Evolutionary conservation across 1,284 basidiomycete genomes (phyloP), one percentile per base, ranked within the genome.

Genomic region (Wallemia hederae): DNA sequence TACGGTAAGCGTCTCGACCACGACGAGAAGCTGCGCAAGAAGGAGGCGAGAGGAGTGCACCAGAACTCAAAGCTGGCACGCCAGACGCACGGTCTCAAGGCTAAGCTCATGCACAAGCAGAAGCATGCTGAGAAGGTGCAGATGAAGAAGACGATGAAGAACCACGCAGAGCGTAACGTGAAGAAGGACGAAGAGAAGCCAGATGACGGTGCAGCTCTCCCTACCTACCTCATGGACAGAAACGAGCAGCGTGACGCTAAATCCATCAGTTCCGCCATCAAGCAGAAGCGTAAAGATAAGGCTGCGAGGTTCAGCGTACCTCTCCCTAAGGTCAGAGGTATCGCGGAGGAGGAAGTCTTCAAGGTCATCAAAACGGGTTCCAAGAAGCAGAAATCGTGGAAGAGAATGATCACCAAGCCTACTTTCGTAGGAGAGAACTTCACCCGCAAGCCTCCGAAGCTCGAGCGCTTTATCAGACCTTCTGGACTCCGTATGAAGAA

Each of bases 281-380:
- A 99, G 74, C 90, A 99, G 74, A 87, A 91, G 71, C 80, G 94
- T 69, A 99, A 98, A 73, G 94, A 99, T 75, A 94, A 96, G 75
- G 94, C 92, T 1, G 94, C 92, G 26, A 92, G 94, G 72, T 99
- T 89, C 74, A 81, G 89, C 26, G 94, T 99, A 1, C 94, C 92
- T 1, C 70, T 98, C 64, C 92, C 94, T 59, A 94, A 92, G 72
- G 94, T 99, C 60, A 77, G 92, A 61, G 94, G 94, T 57, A 97
- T 99, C 66, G 91, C 92, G 22, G 94, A 99, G 72, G 94, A 98
- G 68, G 94, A 99, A 76, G 94, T 92, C 80, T 99, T 99, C 79
- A 97, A 94, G 77, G 94, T 98, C 31, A 78, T 99, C 78, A 88
- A 91, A 76, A 92, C 92, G 0, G 94, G 94, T 61, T 97, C 97